These are phyloP conservation scores for Fusarium longipes DNA, from an alignment of 2,329 filamentous ascomycete species.

Conservation along the genomic window DNA sequence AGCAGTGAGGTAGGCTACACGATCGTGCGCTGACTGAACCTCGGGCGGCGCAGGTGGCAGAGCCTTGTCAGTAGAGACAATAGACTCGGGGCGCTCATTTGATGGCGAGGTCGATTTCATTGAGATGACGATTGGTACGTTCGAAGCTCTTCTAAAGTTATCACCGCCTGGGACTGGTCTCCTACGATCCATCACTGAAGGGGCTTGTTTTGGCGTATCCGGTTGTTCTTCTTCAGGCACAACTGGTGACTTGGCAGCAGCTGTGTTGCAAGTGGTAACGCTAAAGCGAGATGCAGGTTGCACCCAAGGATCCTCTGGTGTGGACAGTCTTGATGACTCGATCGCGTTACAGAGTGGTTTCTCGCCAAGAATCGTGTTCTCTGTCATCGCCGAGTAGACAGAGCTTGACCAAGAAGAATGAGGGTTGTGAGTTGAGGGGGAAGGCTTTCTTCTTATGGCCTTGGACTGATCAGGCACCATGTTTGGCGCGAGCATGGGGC, in stretches of 20 bases:
- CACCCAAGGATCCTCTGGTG: slow-evolving; percentile 54
- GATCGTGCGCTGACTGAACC: slow-evolving; percentile 65
- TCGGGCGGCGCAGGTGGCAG: slow-evolving; percentile 73
- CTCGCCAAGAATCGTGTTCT: slow-evolving; percentile 31
- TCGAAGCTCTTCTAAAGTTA: slow-evolving; percentile 31
- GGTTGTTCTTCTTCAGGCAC: slow-evolving; percentile 44
- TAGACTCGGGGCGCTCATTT: slow-evolving; percentile 47
- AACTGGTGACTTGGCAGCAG: slow-evolving; percentile 49
- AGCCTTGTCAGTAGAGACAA: slow-evolving; percentile 63
- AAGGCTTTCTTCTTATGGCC: slow-evolving; percentile 60
- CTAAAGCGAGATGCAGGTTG: slow-evolving; percentile 72
- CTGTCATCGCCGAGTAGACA: slow-evolving; percentile 50
- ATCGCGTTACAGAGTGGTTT: slow-evolving; percentile 25
- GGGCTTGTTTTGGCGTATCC: slow-evolving; percentile 32
- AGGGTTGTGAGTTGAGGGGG: slow-evolving; percentile 48
- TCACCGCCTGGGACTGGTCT: slow-evolving; percentile 47
- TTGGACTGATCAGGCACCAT: slow-evolving; percentile 49
- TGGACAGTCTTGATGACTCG: slow-evolving; percentile 29
- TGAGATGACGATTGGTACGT: slow-evolving; percentile 47
- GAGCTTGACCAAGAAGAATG: slow-evolving; percentile 52
- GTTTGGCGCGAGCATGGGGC: slow-evolving; percentile 38
- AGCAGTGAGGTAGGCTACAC: slow-evolving; percentile 74
- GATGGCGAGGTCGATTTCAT: slow-evolving; percentile 42
- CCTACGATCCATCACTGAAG: slow-evolving; percentile 50
- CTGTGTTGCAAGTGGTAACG: slow-evolving; percentile 70